Base-by-base conservation (phyloP, 352 stramenopile species). In the Peronospora belbahrii region DNA sequence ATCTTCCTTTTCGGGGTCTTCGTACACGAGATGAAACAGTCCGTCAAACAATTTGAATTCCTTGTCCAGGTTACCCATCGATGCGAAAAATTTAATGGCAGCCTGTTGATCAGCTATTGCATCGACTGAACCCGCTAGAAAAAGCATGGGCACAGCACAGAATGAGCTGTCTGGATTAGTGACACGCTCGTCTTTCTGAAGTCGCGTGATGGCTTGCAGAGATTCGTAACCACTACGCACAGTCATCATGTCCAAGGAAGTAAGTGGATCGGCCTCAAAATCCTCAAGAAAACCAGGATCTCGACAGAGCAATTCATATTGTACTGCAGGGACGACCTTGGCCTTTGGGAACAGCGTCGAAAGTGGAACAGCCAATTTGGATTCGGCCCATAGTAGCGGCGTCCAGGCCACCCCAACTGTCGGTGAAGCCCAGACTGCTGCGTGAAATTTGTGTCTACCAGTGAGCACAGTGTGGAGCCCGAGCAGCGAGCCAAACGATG, bases 401-500 rank as follows among this genome's bases (percentile, higher is more conserved):
- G 57, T 80, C 56, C 50, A 64, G 19, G 76, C 65, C 35, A 85
- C 73, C 1, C 62, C 62, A 25, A 85, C 32, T 2, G 70, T 70
- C 0, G 74, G 74, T n/a, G 69, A 64, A 24, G 64, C 67, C 45
- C 77, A 74, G 19, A 84, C 54, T 9, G 65, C 52, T 24, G 60
- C 74, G 32, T 60, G 44, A 47, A 86, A 82, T 45, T 64, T 56
- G 52, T 84, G 67, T 25, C 33, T 17, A 2, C 56, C 59, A 4
- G 56, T 71, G n/a, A 83, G 63, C 11, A 76, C 48, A 2, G 67
- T 77, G 56, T 81, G 70, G 3, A 79, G 38, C 0, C 67, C 70
- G 15, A 85, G 53, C n/a, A 85, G 59, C 15, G 57, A 70, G 3
- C 74, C 74, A 47, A 77, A 81, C 7, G 65, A 79, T 24, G 77